These are phyloP conservation scores for Withania somnifera DNA, from an alignment of 305 asterid genomes.

Conservation along the genomic window DNA sequence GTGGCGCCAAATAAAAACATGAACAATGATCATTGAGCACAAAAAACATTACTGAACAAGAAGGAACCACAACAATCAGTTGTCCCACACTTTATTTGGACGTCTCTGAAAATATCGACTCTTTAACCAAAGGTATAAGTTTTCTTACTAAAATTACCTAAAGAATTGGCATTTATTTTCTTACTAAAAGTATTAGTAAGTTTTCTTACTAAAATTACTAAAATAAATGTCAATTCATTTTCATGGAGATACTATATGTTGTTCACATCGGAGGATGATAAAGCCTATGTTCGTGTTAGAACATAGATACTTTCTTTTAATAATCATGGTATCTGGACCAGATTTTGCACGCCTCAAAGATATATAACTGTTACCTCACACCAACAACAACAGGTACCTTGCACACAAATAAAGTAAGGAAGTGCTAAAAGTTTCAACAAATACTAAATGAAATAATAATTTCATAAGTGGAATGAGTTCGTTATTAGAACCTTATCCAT, in stretches of 20 bases:
- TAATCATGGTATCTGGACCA: too few species aligned
- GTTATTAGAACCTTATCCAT: background rate
- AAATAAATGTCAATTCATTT: background rate
- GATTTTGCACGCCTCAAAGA: too few species aligned
- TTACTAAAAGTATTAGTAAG: too few species aligned
- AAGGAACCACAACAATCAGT: background rate
- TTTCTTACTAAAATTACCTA: background rate
- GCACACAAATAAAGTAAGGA: too few species aligned
- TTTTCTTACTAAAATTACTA: background rate
- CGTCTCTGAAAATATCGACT: background rate
- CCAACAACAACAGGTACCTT: too few species aligned
- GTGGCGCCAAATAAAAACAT: background rate
- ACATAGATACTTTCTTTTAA: too few species aligned
- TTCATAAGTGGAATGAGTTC: background rate
- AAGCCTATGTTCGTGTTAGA: background rate
- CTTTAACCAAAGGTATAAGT: slow-evolving; percentile 6
- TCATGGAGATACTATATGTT: background rate
- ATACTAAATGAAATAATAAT: background rate
- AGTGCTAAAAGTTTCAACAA: background rate
- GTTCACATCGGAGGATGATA: background rate
- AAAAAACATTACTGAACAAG: background rate
- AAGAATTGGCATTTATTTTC: background rate
- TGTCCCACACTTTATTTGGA: background rate
- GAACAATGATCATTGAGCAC: background rate
- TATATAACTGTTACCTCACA: too few species aligned